Evolutionary conservation across 1,284 basidiomycete species (phyloP).

Genomic region (Rhodotorula sp.): DNA sequence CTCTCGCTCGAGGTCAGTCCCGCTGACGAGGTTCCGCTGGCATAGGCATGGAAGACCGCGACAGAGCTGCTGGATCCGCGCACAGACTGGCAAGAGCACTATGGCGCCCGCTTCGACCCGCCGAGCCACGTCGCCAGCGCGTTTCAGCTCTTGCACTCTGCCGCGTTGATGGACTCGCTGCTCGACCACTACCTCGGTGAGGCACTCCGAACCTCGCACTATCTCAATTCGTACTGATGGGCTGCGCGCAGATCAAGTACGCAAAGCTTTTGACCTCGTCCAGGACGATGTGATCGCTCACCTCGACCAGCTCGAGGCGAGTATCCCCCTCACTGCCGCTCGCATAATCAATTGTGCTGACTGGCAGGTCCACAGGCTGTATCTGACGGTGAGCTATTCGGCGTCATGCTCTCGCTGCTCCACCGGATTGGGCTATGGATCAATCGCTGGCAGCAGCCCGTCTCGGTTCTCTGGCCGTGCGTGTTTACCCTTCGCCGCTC

Average conservation of each 20-base stretch:
- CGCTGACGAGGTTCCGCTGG: background rate
- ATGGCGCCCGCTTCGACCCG: background rate
- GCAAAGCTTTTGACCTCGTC: conserved; percentile 18
- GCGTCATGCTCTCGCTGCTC: conserved; percentile 21
- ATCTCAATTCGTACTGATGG: background rate
- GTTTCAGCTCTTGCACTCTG: conserved; percentile 9
- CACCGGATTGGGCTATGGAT: conserved; percentile 34
- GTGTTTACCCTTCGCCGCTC: background rate
- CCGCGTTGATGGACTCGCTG: conserved; percentile 58
- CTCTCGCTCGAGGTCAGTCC: too few relatives aligned
- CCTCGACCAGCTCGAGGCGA: conserved; percentile 24
- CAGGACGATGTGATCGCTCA: conserved; percentile 7
- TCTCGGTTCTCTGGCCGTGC: conserved; percentile 25
- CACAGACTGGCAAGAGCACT: background rate
- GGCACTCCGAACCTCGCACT: conserved; percentile 58
- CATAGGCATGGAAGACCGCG: background rate
- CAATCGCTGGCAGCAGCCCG: conserved; percentile 36
- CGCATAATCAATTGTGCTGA: background rate
- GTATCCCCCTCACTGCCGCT: background rate
- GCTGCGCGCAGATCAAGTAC: conserved; percentile 6
- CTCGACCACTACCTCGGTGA: conserved; percentile 61
- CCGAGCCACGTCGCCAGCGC: background rate
- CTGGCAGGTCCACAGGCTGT: background rate
- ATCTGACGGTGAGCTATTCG: background rate
- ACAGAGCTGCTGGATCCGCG: background rate